phyloP scores from a whole-genome alignment of 2,329 filamentous ascomycete genomes.

The Diaporthe ampelina region DNA sequence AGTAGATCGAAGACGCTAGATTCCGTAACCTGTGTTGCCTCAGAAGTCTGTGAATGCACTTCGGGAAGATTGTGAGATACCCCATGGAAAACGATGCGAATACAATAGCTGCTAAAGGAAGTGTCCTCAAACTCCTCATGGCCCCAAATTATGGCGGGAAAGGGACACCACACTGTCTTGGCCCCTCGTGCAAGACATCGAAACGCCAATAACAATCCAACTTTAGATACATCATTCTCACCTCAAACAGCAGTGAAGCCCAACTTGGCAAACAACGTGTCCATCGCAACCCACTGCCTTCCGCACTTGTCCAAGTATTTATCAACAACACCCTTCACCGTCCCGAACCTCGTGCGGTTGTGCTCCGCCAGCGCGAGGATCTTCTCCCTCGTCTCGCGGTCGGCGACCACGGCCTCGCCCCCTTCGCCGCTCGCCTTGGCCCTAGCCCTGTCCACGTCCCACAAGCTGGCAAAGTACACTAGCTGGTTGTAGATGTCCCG shows the following conservation, averaged over 20 bases:
- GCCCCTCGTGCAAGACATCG: conserved; percentile 12
- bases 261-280: conserved; percentile 81
- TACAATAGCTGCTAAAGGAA: background rate
- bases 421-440: conserved; percentile 60
- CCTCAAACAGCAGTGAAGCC: conserved; percentile 59
- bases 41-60: background rate
- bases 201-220: conserved; percentile 8
- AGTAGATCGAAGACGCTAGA: no score
- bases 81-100: background rate
- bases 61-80: background rate
- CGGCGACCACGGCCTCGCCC: conserved; percentile 46
- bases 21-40: no score
- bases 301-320: conserved; percentile 91
- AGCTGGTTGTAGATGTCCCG: conserved; percentile 96
- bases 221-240: background rate
- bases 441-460: conserved; percentile 89
- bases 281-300: conserved; percentile 94
- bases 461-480: conserved; percentile 86
- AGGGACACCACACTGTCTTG: background rate
- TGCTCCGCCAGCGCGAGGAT: conserved; percentile 81
- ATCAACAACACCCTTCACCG: conserved; percentile 82
- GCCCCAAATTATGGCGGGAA: background rate
- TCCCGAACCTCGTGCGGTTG: conserved; percentile 84
- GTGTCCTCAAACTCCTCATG: conserved; percentile 10
- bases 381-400: conserved; percentile 72